Conservation (phyloP, 805 yeast species). For the Monosporozyma servazzii region DNA sequence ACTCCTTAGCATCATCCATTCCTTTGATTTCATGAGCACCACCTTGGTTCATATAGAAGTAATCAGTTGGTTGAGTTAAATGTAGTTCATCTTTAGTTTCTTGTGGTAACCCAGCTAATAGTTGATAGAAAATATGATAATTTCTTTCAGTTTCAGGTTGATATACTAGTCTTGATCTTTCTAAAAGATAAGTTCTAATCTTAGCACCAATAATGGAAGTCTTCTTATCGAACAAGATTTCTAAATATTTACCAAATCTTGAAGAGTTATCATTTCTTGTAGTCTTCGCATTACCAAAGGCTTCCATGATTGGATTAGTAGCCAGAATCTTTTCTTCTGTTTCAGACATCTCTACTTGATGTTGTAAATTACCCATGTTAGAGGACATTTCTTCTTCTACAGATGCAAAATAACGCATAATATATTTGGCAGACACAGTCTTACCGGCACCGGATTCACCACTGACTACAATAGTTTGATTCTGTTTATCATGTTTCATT, state of each 20-base stretch:
- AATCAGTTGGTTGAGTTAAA: constrained; percentile 58
- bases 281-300: constrained; percentile 92
- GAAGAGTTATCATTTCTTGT: constrained; percentile 88
- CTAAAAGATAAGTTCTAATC: constrained; percentile 84
- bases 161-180: constrained; percentile 87
- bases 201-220: constrained; percentile 88
- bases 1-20: constrained; percentile 77
- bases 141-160: constrained; percentile 89
- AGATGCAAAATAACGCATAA: constrained; percentile 94
- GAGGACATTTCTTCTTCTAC: constrained; percentile 51
- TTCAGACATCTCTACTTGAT: constrained; percentile 61
- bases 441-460: constrained; percentile 99
- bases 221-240: constrained; percentile 68
- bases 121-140: constrained; percentile 89
- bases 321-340: constrained; percentile 93
- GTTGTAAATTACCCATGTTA: constrained; percentile 31
- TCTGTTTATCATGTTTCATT: constrained; percentile 75
- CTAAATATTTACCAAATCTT: constrained; percentile 88
- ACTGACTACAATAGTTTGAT: constrained; percentile 92
- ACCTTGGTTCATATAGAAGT: constrained; percentile 81
- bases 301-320: constrained; percentile 84
- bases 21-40: constrained; percentile 61
- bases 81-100: constrained; percentile 49
- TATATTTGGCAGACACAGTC: constrained; percentile 92
- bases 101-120: constrained; percentile 58